Evolutionary conservation across 2,329 filamentous ascomycete genomes (phyloP).

Genomic region (Cyphellophora europaea): DNA sequence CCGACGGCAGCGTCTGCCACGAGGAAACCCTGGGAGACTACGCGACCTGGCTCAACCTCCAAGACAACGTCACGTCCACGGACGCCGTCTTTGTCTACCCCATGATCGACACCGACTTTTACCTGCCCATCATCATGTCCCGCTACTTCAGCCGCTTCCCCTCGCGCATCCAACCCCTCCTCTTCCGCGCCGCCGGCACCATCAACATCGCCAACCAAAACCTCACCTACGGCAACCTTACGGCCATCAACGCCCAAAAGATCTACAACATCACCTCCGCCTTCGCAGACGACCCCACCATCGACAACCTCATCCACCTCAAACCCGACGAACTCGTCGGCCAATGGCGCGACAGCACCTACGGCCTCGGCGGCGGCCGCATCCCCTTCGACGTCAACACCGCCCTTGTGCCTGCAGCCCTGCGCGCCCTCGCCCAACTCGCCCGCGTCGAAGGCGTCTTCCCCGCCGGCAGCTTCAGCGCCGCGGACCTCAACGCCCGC

Average conservation of each 20-base stretch:
- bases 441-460: slow-evolving; percentile 41
- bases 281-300: slow-evolving; percentile 43
- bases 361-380: slow-evolving; percentile 51
- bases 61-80: slow-evolving; percentile 43
- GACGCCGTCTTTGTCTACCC: slow-evolving; percentile 49
- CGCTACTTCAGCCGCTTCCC: slow-evolving; percentile 47
- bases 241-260: slow-evolving; percentile 44
- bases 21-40: slow-evolving; percentile 60
- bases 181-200: slow-evolving; percentile 35
- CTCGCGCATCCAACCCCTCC: slow-evolving; percentile 25
- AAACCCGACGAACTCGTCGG: slow-evolving; percentile 47
- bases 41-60: slow-evolving; percentile 49
- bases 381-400: slow-evolving; percentile 60
- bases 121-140: slow-evolving; percentile 48
- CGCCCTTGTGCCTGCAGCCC: slow-evolving; percentile 51
- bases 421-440: slow-evolving; percentile 48
- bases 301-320: slow-evolving; percentile 49
- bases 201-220: slow-evolving; percentile 43
- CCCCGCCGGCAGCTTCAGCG: slow-evolving; percentile 26
- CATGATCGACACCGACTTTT: slow-evolving; percentile 57
- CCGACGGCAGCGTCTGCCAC: slow-evolving; percentile 53
- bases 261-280: slow-evolving; percentile 48
- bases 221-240: slow-evolving; percentile 45
- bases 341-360: slow-evolving; percentile 54
- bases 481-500: slow-evolving; percentile 33